These are phyloP conservation scores for Fusarium dlaminii DNA, from an alignment of 2,329 filamentous ascomycete genomes.

Conservation along the genomic window DNA sequence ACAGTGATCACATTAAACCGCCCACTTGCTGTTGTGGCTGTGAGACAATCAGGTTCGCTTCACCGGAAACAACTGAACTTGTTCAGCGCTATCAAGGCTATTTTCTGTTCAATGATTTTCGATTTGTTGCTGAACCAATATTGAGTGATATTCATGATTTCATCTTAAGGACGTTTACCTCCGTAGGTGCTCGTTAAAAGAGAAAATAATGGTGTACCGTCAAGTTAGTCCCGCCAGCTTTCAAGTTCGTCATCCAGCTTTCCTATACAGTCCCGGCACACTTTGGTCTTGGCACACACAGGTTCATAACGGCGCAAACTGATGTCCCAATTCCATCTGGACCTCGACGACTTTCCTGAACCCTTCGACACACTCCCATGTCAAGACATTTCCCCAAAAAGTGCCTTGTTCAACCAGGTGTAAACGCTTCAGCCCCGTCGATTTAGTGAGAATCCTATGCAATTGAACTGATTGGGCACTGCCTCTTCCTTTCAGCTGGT, in stretches of 20 bases:
- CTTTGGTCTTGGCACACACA: background rate
- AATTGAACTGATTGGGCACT: background rate
- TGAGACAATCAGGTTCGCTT: conserved; percentile 34
- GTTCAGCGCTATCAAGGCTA: background rate
- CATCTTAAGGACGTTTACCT: background rate
- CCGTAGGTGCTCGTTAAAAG: background rate
- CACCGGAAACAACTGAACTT: conserved; percentile 18
- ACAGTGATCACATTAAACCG: conserved; percentile 34
- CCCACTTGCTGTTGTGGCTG: conserved; percentile 36
- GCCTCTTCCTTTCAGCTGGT: conserved; percentile 16
- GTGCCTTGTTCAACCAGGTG: background rate
- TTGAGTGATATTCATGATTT: background rate
- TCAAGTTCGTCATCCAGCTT: background rate
- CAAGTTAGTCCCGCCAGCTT: background rate
- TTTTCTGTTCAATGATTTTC: background rate
- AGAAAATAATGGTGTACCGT: background rate
- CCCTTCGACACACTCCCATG: background rate
- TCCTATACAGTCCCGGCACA: background rate
- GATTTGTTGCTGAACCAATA: background rate
- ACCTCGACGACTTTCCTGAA: background rate
- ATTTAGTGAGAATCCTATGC: background rate
- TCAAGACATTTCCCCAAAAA: background rate
- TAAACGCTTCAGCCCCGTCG: background rate
- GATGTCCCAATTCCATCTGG: background rate
- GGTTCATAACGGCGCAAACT: background rate